Evolutionary conservation across 306 rosid species (phyloP), one percentile per base, ranked within the genome.

Genomic region (Dryas alaskensis): DNA sequence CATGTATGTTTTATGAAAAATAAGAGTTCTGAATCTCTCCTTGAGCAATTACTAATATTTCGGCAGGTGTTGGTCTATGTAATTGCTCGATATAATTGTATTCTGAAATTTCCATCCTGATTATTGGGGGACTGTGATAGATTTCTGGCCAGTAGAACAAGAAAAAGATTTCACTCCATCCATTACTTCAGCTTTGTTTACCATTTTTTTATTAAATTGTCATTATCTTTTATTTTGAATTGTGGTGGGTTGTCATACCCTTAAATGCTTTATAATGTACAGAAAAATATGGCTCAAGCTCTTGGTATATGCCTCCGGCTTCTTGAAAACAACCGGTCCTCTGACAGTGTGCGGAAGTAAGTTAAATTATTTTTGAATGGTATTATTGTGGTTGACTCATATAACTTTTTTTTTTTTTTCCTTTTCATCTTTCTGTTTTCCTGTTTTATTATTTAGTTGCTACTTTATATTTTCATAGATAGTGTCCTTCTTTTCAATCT

Each of bases 291-390:
- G 91, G 90, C 87, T 81, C 97, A 85, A 88, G 96, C 97, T 80
- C 96, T 93, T 78, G 92, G 87, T 59, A 93, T 93, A 79, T 93
- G 97, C 86, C 96, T 91, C 64, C 89, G 94, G 86, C 94, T 91
- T 81, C 90, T 93, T 31, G 98, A 91, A 85, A 87, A 87, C 80
- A 77, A 76, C 68, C 88, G 98, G 78, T 93, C 97, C 78, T 84
- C 94, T 73, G 98, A 93, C 58, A 93, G 98, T 54, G 98, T 93
- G 80, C 89, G 85, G 53, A 93, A 88, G 98, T 93, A 88, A 80
- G 92, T 54, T 27, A n/a, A 13, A 25, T 50, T 47, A 16, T 40
- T 43, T 1, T 76, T 46, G 6, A 4, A 48, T 7, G 40, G 52
- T 76, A 59, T 75, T 80, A 69, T 51, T 73, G 45, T 64, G 70